Base-by-base conservation (phyloP, 148 eudicot genomes). In the Bassia scoparia region DNA sequence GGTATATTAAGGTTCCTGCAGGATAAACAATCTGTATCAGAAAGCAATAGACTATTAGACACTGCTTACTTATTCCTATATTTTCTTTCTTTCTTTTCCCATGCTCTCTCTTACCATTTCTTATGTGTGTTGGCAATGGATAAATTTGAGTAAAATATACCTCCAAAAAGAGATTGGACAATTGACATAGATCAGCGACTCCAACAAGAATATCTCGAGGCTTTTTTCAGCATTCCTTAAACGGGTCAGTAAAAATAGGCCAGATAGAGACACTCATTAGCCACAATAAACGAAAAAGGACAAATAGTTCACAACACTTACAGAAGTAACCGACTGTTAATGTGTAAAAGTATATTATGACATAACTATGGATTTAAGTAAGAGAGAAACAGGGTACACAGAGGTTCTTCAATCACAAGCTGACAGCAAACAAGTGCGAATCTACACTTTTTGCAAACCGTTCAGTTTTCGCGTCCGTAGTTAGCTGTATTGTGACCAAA, bases 101-200 rank as follows among this genome's bases (percentile, higher is more conserved):
- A 34, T 2, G 35, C 33, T 27, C 27, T 21, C 27, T 31, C 27
- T 61, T 70, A 46, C 24, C 50, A 59, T 12, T 67, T 26, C n/a
- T 29, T 46, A 38, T 6, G 72, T 49, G 33, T 24, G 55, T 46
- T 12, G 56, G 41, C 30, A 75, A 30, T 66, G 73, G 67, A 10
- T 74, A 41, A 18, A 62, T 61, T 63, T 20, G 61, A 74, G 34
- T 61, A 61, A 60, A 56, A 48, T n/a, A 48, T 81, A 92, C 99
- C 99, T 96, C 97, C 74, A 96, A 77, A 70, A 96, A 87, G 21
- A 94, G 91, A 85, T 88, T 96, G 12, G 99, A 89, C 59, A 87
- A 53, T 52, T 84, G 93, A 77, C 83, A 72, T 80, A n/a, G 84
- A 74, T 95, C 96, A 89, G 83, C 59, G 90, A n/a, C 96, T 77